Conservation (phyloP, 345 rosid genomes). For the Brassica napus region Da-Ae NC_063439.1:16922501-16923000, state of each 20-base stretch:
- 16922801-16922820: slow-evolving; percentile 55
- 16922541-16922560: slow-evolving; percentile 20
- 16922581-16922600: slow-evolving; percentile 50
- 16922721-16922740: slow-evolving; percentile 61
- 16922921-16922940: slow-evolving; percentile 85
- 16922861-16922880: background rate
- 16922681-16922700: slow-evolving; percentile 21
- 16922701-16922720: slow-evolving; percentile 21
- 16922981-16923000: background rate
- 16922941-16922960: slow-evolving; percentile 54
- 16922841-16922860: background rate
- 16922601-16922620: slow-evolving; percentile 60
- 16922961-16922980: background rate
- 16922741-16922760: slow-evolving; percentile 69
- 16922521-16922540: slow-evolving; percentile 9
- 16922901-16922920: slow-evolving; percentile 85
- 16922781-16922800: slow-evolving; percentile 55
- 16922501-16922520: slow-evolving; percentile 13
- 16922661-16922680: slow-evolving; percentile 11
- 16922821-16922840: slow-evolving; percentile 56
- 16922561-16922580: background rate
- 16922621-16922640: slow-evolving; percentile 20
- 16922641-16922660: slow-evolving; percentile 25
- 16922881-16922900: background rate
- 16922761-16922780: slow-evolving; percentile 70